Evolutionary conservation across 176 grass and related monocot species (phyloP), one percentile per base, ranked within the genome.

Genomic region (Calamus simplicifolius): DNA sequence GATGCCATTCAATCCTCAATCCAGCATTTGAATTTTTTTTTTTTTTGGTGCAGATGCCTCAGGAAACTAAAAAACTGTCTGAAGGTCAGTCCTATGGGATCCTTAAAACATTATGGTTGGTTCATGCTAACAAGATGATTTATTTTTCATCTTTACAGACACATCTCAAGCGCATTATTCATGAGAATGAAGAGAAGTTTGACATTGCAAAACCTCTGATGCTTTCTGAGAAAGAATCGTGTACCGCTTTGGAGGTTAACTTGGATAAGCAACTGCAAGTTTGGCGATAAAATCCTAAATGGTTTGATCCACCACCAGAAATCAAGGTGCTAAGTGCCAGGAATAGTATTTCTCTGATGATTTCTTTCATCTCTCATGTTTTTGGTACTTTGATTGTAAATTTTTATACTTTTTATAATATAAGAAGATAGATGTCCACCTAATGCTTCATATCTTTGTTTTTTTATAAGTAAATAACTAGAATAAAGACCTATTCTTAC

Each of bases 181-280:
- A 75, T 28, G 75, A 53, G 50, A 77, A 69, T 52, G 64, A 57
- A 63, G 71, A 62, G 51, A 21, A 17, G 59, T 50, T 60, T 59
- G 56, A 49, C 54, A 5, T 35, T 48, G 1, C 16, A 49, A 52
- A 52, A 29, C 57, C 74, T 23, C 66, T 61, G 53, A 55, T 76
- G 60, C 6, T 19, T 28, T 19, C 51, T 1, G 58, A 50, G 48
- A 77, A 74, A 67, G 54, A 25, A 27, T 57, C 68, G n/a, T 51
- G 23, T 13, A 67, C 2, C 62, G 25, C 52, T 77, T 69, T 56
- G 29, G 84, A 85, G 25, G n/a, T 75, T 68, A 61, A 55, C 25
- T 97, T 88, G 75, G 77, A 88, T 18, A 82, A 68, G 77, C 84
- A 91, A 54, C 74, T 97, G 18, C 77, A 85, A 68, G 73, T 72